Evolutionary conservation across 352 stramenopile species (phyloP).

Genomic region (Pythium dissotocum): DNA sequence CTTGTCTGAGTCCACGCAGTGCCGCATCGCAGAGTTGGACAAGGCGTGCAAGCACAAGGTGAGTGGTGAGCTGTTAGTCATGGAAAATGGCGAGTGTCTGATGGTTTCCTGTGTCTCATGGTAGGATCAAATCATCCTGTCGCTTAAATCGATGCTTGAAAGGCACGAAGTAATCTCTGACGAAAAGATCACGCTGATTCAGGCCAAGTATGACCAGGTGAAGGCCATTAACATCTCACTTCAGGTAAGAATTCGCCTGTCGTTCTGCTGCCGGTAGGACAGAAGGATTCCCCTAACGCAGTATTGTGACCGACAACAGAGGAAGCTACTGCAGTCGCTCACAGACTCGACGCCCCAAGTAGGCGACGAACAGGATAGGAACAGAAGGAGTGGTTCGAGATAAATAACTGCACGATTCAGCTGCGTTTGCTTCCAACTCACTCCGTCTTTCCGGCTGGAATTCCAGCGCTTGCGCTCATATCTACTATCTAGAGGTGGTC

Average conservation of each 20-base stretch:
- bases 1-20: constrained; percentile 27
- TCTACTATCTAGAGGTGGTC: neutral
- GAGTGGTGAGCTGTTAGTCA: neutral
- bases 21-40: constrained; percentile 65
- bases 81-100: constrained; percentile 1
- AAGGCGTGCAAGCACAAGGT: constrained; percentile 79
- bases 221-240: constrained; percentile 81
- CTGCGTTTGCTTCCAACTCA: constrained; percentile 6
- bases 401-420: constrained; percentile 16
- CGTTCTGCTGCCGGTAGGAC: too few relatives aligned
- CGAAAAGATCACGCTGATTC: constrained; percentile 68
- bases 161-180: constrained; percentile 66
- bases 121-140: constrained; percentile 68
- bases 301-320: constrained; percentile 30
- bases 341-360: constrained; percentile 31
- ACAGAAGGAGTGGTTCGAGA: neutral
- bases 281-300: neutral
- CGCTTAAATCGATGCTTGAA: constrained; percentile 66
- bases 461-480: neutral
- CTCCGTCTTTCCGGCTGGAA: constrained; percentile 1
- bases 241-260: constrained; percentile 38
- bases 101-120: neutral
- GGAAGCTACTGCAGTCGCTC: constrained; percentile 52
- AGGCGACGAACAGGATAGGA: constrained; percentile 7
- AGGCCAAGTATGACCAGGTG: constrained; percentile 75